A percentile compares a stretch with the other conserved stretches of the same genome.
phyloP scores from a whole-genome alignment of 2,329 filamentous ascomycete genomes.

The Penicillium occitanis region DNA sequence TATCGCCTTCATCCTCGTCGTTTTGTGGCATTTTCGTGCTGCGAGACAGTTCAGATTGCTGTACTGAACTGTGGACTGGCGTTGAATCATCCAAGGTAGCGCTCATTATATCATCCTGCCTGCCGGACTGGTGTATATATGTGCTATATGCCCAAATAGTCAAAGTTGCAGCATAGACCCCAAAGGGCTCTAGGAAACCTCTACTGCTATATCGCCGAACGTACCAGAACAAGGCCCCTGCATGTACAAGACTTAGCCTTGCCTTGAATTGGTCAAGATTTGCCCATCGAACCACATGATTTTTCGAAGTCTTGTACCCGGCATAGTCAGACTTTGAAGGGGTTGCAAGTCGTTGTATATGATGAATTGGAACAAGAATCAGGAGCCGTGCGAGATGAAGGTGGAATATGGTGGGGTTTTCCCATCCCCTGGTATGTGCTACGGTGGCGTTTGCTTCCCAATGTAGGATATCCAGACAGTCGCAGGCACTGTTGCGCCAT shows the following conservation, averaged over 20 bases:
- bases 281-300: neutral
- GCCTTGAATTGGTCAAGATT: neutral
- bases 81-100: neutral
- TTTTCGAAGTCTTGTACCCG: neutral
- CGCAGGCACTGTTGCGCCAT: neutral
- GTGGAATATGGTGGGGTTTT: neutral
- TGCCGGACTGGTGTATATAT: neutral
- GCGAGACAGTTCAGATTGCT: neutral
- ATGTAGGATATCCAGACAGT: neutral
- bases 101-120: neutral
- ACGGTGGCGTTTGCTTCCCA: neutral
- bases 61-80: neutral
- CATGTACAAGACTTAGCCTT: neutral
- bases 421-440: neutral
- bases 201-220: neutral
- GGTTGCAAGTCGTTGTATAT: neutral
- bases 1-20: neutral
- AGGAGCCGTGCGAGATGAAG: neutral
- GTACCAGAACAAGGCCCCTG: neutral
- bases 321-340: neutral
- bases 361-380: neutral
- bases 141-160: neutral
- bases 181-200: neutral
- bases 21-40: neutral
- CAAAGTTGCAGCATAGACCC: neutral